Evolutionary conservation across 495 filamentous ascomycete genomes (phyloP), one percentile per base, ranked within the genome.

Genomic region (Penicillium manginii): DNA sequence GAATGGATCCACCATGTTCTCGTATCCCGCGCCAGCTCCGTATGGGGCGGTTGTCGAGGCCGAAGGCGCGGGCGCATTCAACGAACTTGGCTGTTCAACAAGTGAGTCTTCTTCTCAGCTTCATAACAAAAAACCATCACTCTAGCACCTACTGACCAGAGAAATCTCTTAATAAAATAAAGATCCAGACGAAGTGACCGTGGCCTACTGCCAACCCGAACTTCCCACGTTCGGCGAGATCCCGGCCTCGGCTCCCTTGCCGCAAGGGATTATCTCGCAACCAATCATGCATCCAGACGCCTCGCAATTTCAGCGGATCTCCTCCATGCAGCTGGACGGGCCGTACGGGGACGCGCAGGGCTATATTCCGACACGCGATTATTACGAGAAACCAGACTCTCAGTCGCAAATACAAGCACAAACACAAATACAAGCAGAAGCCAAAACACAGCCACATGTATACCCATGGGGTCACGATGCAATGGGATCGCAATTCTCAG

Each of bases 171-270:
- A 14, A 11, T 14, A 37, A 37, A 37, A 3, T n/a, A 37, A 37
- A 37, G 35, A 37, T 14, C 4, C 40, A 43, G 40, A n/a, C 22
- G 55, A 64, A 37, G 12, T 54, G 22, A 50, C 40, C 7, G 49
- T 57, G 33, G 15, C 59, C 17, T 32, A 50, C 33, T 60, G 15
- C 29, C 64, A 59, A 49, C 17, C 54, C 22, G 58, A 47, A 42
- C 54, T 66, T 3, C 26, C 57, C 22, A 46, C 50, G 12, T 62
- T 62, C 33, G 33, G 55, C 11, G 58, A 64, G 8, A 58, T 60
- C 26, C 48, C 63, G 15, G 51, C 42, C 5, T 55, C 60, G 2
- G 42, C 54, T 21, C 22, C 52, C 9, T 50, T n/a, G 4, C 15
- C 59, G 57, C 59, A 61, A 19, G 40, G 49, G 22, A 21, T 66